These are phyloP conservation scores for Daldinia bambusicola DNA, from an alignment of 495 filamentous ascomycete genomes.

Conservation along the genomic window DNA sequence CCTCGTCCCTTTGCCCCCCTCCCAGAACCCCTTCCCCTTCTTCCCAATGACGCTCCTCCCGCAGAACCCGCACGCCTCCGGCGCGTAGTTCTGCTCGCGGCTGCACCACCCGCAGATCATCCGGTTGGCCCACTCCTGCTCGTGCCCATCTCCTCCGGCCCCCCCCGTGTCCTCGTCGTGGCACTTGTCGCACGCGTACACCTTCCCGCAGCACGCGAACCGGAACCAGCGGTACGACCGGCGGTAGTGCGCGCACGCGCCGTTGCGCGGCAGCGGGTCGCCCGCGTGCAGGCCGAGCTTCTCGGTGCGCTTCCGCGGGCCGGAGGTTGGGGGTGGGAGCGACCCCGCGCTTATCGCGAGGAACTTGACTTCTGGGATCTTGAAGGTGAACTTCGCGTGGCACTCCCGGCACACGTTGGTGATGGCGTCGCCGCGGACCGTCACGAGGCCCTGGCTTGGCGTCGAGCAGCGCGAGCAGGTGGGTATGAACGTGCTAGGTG, in stretches of 20 bases:
- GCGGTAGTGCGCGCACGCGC: conserved; percentile 80
- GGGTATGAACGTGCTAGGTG: conserved; percentile 76
- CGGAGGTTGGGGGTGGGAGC: conserved; percentile 51
- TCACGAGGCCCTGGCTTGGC: conserved; percentile 71
- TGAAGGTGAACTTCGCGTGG: conserved; percentile 85
- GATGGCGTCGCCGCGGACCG: conserved; percentile 78
- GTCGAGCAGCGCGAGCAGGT: conserved; percentile 86
- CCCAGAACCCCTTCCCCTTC: conserved; percentile 82
- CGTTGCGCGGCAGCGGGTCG: conserved; percentile 77
- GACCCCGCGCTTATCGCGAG: conserved; percentile 71
- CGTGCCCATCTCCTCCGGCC: conserved; percentile 71
- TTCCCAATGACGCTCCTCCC: conserved; percentile 74
- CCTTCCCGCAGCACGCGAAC: conserved; percentile 66
- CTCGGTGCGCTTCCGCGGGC: conserved; percentile 70
- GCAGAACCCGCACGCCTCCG: conserved; percentile 83
- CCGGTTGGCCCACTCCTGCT: conserved; percentile 83
- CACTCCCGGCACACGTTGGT: conserved; percentile 84
- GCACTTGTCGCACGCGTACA: conserved; percentile 86
- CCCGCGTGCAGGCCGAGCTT: conserved; percentile 82
- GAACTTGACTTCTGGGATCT: conserved; percentile 83
- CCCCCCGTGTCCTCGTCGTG: conserved; percentile 81
- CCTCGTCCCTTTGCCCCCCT: conserved; percentile 88
- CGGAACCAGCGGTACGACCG: conserved; percentile 90
- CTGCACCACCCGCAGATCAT: conserved; percentile 91
- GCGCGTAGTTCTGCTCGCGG: conserved; percentile 83